phyloP scores from a whole-genome alignment of 345 rosid genomes.

The Euphorbia pulcherrima region DNA sequence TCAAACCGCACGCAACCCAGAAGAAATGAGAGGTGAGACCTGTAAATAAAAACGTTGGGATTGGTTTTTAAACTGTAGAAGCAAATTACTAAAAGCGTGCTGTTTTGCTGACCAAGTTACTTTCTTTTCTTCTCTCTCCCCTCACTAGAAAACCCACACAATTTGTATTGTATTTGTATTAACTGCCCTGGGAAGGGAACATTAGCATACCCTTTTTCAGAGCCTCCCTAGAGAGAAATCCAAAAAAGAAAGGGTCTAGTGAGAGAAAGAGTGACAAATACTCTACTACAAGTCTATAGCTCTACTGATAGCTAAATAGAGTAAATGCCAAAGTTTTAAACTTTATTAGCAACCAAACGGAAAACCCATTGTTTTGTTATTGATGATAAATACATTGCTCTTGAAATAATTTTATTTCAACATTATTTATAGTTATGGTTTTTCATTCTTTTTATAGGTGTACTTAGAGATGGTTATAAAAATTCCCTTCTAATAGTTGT shows the following conservation, averaged over 20 bases:
- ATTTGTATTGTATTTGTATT: background rate
- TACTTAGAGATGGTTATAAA: no score
- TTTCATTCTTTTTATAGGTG: no score
- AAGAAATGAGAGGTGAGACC: background rate
- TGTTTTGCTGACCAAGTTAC: conserved; percentile 22
- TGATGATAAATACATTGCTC: no score
- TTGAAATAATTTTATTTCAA: no score
- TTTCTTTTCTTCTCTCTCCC: background rate
- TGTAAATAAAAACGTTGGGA: conserved; percentile 36
- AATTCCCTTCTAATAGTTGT: no score
- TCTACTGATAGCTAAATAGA: no score
- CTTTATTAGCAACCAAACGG: conserved; percentile 7
- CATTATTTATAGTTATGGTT: no score
- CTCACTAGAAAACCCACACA: background rate
- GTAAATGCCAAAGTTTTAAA: background rate
- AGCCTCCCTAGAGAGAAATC: background rate
- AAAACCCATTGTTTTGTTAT: no score
- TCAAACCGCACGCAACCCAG: conserved; percentile 50
- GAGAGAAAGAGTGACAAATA: conserved; percentile 5
- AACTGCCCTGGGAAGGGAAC: conserved; percentile 19
- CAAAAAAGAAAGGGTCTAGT: background rate
- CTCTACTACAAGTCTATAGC: no score
- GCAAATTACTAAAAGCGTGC: conserved; percentile 60
- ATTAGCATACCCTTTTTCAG: conserved; percentile 11
- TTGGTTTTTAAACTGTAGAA: conserved; percentile 34